phyloP scores from a whole-genome alignment of 2,329 filamentous ascomycete genomes.

The Penicillium sp. region DNA sequence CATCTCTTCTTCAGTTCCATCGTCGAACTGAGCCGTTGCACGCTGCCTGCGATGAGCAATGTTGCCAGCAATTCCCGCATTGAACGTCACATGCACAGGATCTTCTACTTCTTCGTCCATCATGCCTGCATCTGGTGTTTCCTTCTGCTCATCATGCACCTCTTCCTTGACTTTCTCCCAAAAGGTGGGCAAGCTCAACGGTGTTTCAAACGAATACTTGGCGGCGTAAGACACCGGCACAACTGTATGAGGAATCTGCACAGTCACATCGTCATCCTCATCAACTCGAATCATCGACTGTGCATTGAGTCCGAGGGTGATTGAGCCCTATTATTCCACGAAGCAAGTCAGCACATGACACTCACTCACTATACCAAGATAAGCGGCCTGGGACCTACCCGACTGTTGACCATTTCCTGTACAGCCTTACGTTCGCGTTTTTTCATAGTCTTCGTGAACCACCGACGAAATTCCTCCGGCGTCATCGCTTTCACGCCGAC shows the following conservation, averaged over 20 bases:
- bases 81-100: constrained; percentile 32
- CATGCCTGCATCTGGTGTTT: constrained; percentile 10
- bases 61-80: constrained; percentile 35
- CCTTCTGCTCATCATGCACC: constrained; percentile 18
- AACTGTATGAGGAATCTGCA: constrained; percentile 30
- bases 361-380: background rate
- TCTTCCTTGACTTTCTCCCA: constrained; percentile 23
- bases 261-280: constrained; percentile 30
- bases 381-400: constrained; percentile 30
- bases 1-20: constrained; percentile 28
- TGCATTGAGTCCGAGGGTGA: constrained; percentile 40
- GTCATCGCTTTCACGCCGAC: constrained; percentile 42
- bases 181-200: constrained; percentile 31
- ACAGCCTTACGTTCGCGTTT: constrained; percentile 39
- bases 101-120: constrained; percentile 12
- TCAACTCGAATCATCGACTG: constrained; percentile 34
- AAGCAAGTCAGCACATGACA: constrained; percentile 10
- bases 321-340: constrained; percentile 26
- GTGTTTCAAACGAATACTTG: constrained; percentile 38
- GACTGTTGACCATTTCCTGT: constrained; percentile 39
- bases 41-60: constrained; percentile 27
- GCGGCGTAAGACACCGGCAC: constrained; percentile 30
- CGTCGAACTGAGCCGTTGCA: constrained; percentile 26
- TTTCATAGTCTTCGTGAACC: constrained; percentile 46
- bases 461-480: constrained; percentile 42